Conservation (phyloP, 805 yeast species). For the Candida easanensis region DNA sequence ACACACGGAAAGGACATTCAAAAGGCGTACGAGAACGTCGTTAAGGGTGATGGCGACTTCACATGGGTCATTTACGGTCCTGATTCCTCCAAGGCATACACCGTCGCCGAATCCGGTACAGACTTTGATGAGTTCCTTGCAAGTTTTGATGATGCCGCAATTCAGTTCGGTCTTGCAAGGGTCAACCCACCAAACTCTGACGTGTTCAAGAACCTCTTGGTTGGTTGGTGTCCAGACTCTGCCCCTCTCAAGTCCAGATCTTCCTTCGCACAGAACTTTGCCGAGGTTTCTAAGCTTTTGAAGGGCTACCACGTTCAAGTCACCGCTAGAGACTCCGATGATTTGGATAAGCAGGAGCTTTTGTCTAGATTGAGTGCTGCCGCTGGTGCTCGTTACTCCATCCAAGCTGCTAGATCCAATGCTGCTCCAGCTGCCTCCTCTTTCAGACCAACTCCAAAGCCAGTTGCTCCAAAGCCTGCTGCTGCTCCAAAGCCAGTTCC, state of each 20-base stretch:
- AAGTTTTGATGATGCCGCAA: slow-evolving; percentile 80
- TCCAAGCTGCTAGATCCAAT: slow-evolving; percentile 41
- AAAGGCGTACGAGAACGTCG: slow-evolving; percentile 71
- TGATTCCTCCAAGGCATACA: slow-evolving; percentile 45
- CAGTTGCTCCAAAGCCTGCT: slow-evolving; percentile 22
- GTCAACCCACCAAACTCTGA: slow-evolving; percentile 91
- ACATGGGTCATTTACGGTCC: slow-evolving; percentile 84
- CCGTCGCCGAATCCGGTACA: slow-evolving; percentile 48
- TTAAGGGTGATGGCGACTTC: slow-evolving; percentile 66
- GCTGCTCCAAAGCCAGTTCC: slow-evolving; percentile 20
- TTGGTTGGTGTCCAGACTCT: slow-evolving; percentile 98
- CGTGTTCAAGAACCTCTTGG: slow-evolving; percentile 74
- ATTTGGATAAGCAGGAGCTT: slow-evolving; percentile 76
- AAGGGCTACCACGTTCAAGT: slow-evolving; percentile 92
- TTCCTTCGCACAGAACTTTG: slow-evolving; percentile 74
- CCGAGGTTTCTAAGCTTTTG: slow-evolving; percentile 66
- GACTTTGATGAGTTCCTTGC: slow-evolving; percentile 75
- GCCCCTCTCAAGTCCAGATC: slow-evolving; percentile 77
- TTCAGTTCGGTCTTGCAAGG: slow-evolving; percentile 87
- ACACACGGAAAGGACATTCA: slow-evolving; percentile 76
- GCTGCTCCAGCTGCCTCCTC: slow-evolving; percentile 30
- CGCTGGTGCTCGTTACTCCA: slow-evolving; percentile 92
- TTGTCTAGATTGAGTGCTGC: slow-evolving; percentile 79
- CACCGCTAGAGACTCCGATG: slow-evolving; percentile 93
- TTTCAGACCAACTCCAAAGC: slow-evolving; percentile 27